Evolutionary conservation across 345 rosid species (phyloP), one percentile per base, ranked within the genome.

Genomic region (Angophora floribunda): DNA sequence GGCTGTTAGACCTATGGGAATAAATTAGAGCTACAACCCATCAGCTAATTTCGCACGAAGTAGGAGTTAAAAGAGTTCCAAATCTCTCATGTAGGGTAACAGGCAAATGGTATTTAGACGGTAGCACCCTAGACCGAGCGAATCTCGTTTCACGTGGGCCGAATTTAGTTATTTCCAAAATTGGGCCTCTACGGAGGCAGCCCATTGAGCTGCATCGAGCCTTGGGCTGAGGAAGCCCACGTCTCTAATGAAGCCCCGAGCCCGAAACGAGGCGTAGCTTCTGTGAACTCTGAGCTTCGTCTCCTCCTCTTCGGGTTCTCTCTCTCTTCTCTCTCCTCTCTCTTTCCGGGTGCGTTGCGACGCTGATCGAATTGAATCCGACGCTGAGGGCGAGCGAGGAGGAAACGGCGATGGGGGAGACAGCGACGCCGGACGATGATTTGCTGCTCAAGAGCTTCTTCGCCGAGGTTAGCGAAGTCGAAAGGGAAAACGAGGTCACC

Each of bases 391-490:
- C 49, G 85, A 75, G 85, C 55, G 51, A 80, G n/a, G 75, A 57
- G 19, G 78, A 36, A 36, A 4, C 61, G 52, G 65, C 86, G 85
- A 97, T 95, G 97, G 97, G 95, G 87, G 97, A 92, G 59, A 85
- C 91, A 15, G 51, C 89, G 78, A 85, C 90, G 85, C 88, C 63
- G 86, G 97, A 93, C 53, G 98, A 96, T 19, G 99, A 96, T 89
- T 92, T 96, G 89, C 95, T 97, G 87, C 96, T 97, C 51, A 97
- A 97, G 91, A 95, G 95, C 89, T 97, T 97, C 96, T 94, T 96
- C 87, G 98, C 99, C 19, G 99, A 97, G 91, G 99, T 97, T 87
- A 92, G 99, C 92, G 98, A 97, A 94, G 99, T 96, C 51, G 99
- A 97, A 91, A 91, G 99, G 85, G 99, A 97, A 87, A 96, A 96